Percentiles rank a stretch among this genome's conserved stretches.
Evolutionary conservation across 768 basidiomycete species (phyloP).

Genomic region (Auricularia cornea): DNA sequence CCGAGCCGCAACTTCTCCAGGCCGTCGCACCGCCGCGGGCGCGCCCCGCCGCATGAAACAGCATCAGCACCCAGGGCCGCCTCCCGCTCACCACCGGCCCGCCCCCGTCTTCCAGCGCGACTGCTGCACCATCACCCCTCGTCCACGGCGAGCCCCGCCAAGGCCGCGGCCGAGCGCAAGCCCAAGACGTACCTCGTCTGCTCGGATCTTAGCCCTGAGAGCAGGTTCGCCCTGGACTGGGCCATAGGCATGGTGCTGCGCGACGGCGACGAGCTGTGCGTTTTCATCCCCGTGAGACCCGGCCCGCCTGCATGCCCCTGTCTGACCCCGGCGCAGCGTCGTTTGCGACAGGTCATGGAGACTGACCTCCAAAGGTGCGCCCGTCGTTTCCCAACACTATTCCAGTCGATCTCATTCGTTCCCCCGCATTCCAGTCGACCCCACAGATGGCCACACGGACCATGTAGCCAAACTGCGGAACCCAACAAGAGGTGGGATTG

Average conservation of each 20-base stretch:
- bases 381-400: constrained; percentile 18
- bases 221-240: constrained; percentile 94
- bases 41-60: constrained; percentile 8
- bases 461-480: constrained; percentile 70
- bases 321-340: constrained; percentile 34
- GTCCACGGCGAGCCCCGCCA: constrained; percentile 75
- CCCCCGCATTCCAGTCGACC: constrained; percentile 46
- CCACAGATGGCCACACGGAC: constrained; percentile 60
- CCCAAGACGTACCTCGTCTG: constrained; percentile 75
- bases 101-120: constrained; percentile 85
- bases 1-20: constrained; percentile 49
- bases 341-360: constrained; percentile 87
- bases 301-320: neutral
- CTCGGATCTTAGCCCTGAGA: constrained; percentile 92
- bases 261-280: constrained; percentile 85
- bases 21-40: constrained; percentile 25
- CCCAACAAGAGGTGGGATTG: constrained; percentile 77
- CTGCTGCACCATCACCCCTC: constrained; percentile 80
- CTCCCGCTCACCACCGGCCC: constrained; percentile 60
- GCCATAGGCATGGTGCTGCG: constrained; percentile 91
- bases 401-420: constrained; percentile 2
- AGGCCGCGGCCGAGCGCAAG: constrained; percentile 43
- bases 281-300: constrained; percentile 4
- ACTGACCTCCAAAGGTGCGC: constrained; percentile 90
- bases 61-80: constrained; percentile 38